Percentiles rank a stretch among this genome's conserved stretches.
Evolutionary conservation across 2,329 filamentous ascomycete species (phyloP).

Genomic region (Lizonia empirigonia): DNA sequence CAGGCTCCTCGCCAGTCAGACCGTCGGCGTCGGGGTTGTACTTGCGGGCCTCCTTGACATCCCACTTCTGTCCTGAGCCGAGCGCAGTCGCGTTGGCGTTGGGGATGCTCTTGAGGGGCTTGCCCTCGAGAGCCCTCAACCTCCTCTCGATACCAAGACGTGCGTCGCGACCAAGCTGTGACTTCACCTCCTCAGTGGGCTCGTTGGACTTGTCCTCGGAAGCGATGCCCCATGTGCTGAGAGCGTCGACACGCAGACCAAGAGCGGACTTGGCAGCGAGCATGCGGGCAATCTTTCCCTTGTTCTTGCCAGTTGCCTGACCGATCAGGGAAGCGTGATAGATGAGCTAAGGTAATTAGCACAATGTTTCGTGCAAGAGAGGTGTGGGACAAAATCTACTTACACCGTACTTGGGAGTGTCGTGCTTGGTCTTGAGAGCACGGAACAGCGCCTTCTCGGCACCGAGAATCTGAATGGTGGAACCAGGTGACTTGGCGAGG

Average conservation of each 20-base stretch:
- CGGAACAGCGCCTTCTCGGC: conserved; percentile 99
- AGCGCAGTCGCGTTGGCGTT: conserved; percentile 56
- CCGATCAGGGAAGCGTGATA: conserved; percentile 74
- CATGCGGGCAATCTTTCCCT: conserved; percentile 98
- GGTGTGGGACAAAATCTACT: too few species aligned
- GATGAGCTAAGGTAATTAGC: conserved; percentile 62
- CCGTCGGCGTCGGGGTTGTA: conserved; percentile 96
- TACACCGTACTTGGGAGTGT: conserved; percentile 92
- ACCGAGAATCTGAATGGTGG: conserved; percentile 96
- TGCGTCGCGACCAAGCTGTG: conserved; percentile 74
- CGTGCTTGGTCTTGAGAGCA: conserved; percentile 98
- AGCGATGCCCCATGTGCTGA: conserved; percentile 75
- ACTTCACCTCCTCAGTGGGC: conserved; percentile 86
- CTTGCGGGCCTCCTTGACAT: conserved; percentile 88
- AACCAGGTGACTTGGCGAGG: conserved; percentile 92
- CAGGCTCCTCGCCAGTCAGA: conserved; percentile 70
- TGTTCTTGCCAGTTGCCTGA: conserved; percentile 96
- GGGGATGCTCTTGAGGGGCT: conserved; percentile 79
- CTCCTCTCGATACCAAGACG: conserved; percentile 77
- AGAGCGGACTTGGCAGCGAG: conserved; percentile 92
- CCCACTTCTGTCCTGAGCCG: conserved; percentile 72
- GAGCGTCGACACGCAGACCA: conserved; percentile 89
- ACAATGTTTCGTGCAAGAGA: not conserved
- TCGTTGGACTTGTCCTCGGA: conserved; percentile 54
- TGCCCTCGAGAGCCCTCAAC: conserved; percentile 82